These are phyloP conservation scores for Aspergillus novoparasiticus DNA, from an alignment of 2,329 filamentous ascomycete genomes.

Conservation along the genomic window DNA sequence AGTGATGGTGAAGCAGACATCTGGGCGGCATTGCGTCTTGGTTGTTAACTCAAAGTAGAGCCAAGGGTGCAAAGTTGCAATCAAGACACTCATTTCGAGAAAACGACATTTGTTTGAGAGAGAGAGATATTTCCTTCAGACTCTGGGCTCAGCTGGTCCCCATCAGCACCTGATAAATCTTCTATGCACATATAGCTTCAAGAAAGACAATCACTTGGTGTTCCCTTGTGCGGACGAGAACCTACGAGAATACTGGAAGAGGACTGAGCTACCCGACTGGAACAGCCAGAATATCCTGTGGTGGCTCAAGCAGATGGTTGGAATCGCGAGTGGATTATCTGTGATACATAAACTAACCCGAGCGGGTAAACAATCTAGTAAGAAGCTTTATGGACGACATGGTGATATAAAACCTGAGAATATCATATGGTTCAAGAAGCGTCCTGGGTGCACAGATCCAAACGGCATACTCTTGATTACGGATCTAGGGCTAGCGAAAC, in stretches of 20 bases:
- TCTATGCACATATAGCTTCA: constrained; percentile 28
- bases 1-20: background rate
- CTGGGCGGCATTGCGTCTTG: background rate
- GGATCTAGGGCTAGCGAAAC: constrained; percentile 37
- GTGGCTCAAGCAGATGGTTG: constrained; percentile 32
- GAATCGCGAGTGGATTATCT: constrained; percentile 27
- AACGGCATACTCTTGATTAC: constrained; percentile 32
- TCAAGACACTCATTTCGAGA: constrained; percentile 2
- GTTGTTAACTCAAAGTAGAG: background rate
- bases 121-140: background rate
- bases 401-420: constrained; percentile 39
- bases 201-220: constrained; percentile 28
- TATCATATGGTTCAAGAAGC: constrained; percentile 32
- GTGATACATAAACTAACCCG: constrained; percentile 26
- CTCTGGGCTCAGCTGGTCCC: background rate
- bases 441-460: background rate
- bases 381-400: constrained; percentile 33
- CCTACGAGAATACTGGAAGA: constrained; percentile 30
- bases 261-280: constrained; percentile 12
- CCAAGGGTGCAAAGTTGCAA: constrained; percentile 1
- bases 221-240: constrained; percentile 32
- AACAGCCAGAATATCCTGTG: constrained; percentile 22
- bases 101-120: background rate
- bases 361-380: background rate
- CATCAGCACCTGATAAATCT: constrained; percentile 30